These are phyloP conservation scores for Hanseniaspora sp. DNA, from an alignment of 1,139 yeast genomes.

Conservation along the genomic window DNA sequence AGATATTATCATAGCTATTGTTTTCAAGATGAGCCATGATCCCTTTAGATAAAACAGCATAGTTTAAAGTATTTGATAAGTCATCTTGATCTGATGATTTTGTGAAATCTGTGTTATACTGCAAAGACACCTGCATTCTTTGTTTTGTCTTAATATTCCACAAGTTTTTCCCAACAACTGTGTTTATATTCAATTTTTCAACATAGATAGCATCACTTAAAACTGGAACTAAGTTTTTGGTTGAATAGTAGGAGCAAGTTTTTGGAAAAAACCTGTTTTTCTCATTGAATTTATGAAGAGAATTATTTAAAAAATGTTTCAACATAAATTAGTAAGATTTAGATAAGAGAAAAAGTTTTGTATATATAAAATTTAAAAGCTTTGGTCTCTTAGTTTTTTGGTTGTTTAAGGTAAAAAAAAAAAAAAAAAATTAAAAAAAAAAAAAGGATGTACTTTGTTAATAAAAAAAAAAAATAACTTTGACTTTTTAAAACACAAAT, in stretches of 20 bases:
- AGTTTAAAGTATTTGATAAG: constrained; percentile 68
- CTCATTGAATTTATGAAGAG: not conserved
- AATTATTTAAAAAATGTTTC: too few relatives aligned
- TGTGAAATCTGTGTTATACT: constrained; percentile 56
- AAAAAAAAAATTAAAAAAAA: too few relatives aligned
- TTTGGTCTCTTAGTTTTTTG: too few relatives aligned
- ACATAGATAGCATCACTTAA: constrained; percentile 45
- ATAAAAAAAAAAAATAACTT: too few relatives aligned
- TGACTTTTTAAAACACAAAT: too few relatives aligned
- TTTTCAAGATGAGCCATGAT: constrained; percentile 42
- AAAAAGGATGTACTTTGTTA: too few relatives aligned
- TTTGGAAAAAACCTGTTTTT: not conserved
- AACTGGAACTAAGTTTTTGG: not conserved
- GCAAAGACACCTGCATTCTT: constrained; percentile 51
- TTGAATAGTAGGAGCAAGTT: not conserved
- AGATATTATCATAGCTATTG: constrained; percentile 36
- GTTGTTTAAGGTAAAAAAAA: too few relatives aligned
- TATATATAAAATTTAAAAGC: too few relatives aligned
- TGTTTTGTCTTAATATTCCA: constrained; percentile 66
- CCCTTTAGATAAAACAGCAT: constrained; percentile 68
- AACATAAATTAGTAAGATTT: too few relatives aligned
- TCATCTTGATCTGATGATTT: constrained; percentile 68
- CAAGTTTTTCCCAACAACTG: constrained; percentile 63
- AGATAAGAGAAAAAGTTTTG: too few relatives aligned
- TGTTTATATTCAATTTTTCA: constrained; percentile 47